These are phyloP conservation scores for Backusella luteola DNA, from an alignment of 192 early-diverging fungal genomes.

Conservation along the genomic window DNA sequence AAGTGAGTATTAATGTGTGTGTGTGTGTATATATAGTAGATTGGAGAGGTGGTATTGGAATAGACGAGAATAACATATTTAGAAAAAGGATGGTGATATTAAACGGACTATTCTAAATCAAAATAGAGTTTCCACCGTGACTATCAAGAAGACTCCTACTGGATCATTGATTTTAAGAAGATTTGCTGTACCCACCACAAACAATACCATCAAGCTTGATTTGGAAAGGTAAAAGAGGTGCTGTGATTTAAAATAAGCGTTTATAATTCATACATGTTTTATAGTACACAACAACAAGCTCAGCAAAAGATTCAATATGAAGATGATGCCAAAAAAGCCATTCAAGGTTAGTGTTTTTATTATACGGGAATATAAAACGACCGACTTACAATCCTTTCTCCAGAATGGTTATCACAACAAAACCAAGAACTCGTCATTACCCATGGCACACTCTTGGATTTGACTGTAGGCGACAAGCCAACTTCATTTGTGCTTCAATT, in stretches of 20 bases:
- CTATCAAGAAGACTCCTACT: conserved; percentile 1
- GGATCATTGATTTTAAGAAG: conserved; percentile 16
- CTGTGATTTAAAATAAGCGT: not conserved
- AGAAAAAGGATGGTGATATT: not conserved
- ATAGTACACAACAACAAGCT: conserved; percentile 7
- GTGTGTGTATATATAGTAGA: not conserved
- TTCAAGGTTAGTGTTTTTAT: conserved; percentile 10
- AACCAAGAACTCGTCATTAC: conserved; percentile 34
- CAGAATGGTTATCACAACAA: conserved; percentile 5
- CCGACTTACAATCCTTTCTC: not conserved
- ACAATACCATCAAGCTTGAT: conserved; percentile 26
- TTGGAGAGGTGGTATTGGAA: not conserved
- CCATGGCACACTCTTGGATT: conserved; percentile 39
- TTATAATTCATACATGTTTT: not conserved
- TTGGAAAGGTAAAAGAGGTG: conserved; percentile 17
- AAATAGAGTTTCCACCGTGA: conserved; percentile 18
- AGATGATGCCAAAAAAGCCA: not conserved
- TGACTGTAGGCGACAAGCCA: conserved; percentile 22
- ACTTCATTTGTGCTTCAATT: conserved; percentile 38
- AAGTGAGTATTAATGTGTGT: conserved; percentile 33
- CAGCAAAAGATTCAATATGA: conserved; percentile 20
- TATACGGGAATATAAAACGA: not conserved
- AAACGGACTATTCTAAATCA: not conserved
- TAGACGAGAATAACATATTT: not conserved
- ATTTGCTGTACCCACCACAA: conserved; percentile 5